phyloP scores from a whole-genome alignment of 2,329 filamentous ascomycete species.

The Cercospora beticola region DNA sequence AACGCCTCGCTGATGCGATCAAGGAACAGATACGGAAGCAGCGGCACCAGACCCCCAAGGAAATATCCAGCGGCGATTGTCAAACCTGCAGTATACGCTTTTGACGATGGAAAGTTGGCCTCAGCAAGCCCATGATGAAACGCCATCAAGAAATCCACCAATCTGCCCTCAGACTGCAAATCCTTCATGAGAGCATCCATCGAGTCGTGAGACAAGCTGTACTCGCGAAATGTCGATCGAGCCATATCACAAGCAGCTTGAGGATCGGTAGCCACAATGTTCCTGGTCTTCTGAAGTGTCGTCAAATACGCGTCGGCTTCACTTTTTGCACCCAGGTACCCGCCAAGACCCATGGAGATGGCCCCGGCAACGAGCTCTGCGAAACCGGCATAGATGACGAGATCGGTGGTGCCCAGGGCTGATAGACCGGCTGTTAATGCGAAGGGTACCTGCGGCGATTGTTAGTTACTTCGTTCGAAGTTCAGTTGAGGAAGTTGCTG shows the following conservation, averaged over 20 bases:
- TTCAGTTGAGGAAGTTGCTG: not conserved
- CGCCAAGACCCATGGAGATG: slow-evolving; percentile 46
- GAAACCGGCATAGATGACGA: slow-evolving; percentile 45
- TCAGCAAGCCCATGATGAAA: slow-evolving; percentile 50
- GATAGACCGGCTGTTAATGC: slow-evolving; percentile 46
- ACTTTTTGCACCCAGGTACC: slow-evolving; percentile 49
- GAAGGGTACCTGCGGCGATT: slow-evolving; percentile 34
- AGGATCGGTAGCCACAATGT: slow-evolving; percentile 42
- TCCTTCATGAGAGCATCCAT: slow-evolving; percentile 26
- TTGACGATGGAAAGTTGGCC: slow-evolving; percentile 43
- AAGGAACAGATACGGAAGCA: slow-evolving; percentile 67
- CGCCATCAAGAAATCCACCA: slow-evolving; percentile 50
- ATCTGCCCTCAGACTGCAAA: slow-evolving; percentile 31
- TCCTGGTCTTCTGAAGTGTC: slow-evolving; percentile 46
- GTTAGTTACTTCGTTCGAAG: not conserved
- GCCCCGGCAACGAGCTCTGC: slow-evolving; percentile 44
- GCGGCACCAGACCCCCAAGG: slow-evolving; percentile 67
- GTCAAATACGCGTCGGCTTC: slow-evolving; percentile 52
- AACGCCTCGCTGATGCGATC: slow-evolving; percentile 50
- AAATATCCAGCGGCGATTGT: slow-evolving; percentile 70
- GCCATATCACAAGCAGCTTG: slow-evolving; percentile 43
- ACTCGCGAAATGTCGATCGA: slow-evolving; percentile 43
- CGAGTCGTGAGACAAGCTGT: slow-evolving; percentile 41
- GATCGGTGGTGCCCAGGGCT: slow-evolving; percentile 40
- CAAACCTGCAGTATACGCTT: slow-evolving; percentile 56